Evolutionary conservation across 2,329 filamentous ascomycete species (phyloP), one percentile per base, ranked within the genome.

Genomic region (Fusarium begoniae): DNA sequence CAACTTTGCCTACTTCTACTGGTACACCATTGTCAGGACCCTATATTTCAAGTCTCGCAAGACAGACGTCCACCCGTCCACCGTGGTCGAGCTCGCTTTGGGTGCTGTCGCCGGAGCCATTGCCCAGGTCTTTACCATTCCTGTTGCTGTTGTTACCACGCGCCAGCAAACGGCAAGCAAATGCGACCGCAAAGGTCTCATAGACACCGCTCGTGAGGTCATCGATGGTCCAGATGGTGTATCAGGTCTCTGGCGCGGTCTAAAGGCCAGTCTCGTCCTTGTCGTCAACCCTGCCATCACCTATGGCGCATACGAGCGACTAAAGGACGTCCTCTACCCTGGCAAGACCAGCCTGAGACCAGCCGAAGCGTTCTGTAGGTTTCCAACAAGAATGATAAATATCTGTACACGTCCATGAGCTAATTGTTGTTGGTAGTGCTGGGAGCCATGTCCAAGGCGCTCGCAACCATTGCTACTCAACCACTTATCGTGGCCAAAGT

Each of bases 1-100:
- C 59, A 99, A 99, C 83, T 99, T 99, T 81, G 96, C 96, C 79
- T 99, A 99, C 85, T 99, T 99, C 82, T 99, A 99, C 86, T 98
- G 96, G 95, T 98, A 98, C 82, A 96, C 94, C 10, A 85, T 96
- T 35, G 94, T 98, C 38, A 91, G 96, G 72, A 90, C 90, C 22
- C 83, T 98, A 26, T 98, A 98, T 82, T 84, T 94, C 75, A 89
- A 89, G 75, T 85, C 89, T 45, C 82, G 87, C 70, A 89, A 88
- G 75, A 81, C 81, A 22, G 75, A 81, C 8, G 80, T 79, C 8
- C 80, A 92, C 32, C 94, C 95, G 5, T 92, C 93, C 26, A 98
- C 95, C 2, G 89, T 93, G 9, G 87, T 92, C 50, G 96, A 99
- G 83, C 87, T 99, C 64, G 89, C 91, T 4, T 87, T 99, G 17